Evolutionary conservation across 2,329 filamentous ascomycete genomes (phyloP).

Genomic region (Claviceps pusilla): DNA sequence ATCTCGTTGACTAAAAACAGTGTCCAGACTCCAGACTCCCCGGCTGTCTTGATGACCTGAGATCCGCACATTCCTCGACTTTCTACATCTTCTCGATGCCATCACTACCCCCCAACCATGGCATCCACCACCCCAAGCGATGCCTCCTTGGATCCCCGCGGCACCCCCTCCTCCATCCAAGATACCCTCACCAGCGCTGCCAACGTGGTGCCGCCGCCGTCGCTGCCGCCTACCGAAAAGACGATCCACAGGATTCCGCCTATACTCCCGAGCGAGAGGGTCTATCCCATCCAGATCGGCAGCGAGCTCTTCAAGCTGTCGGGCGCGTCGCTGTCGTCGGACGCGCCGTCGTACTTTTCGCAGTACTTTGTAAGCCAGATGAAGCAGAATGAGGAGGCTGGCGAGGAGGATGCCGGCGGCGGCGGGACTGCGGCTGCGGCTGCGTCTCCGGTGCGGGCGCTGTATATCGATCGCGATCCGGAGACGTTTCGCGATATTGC

Average conservation of each 20-base stretch:
- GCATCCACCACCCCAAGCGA: conserved; percentile 14
- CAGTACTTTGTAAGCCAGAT: conserved; percentile 83
- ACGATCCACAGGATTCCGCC: conserved; percentile 34
- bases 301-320: conserved; percentile 58
- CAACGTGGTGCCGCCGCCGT: neutral
- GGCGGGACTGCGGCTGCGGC: conserved; percentile 11
- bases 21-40: no score
- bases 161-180: neutral
- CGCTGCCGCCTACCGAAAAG: conserved; percentile 13
- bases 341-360: conserved; percentile 91
- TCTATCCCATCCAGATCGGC: conserved; percentile 62
- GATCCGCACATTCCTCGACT: no score
- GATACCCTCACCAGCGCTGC: no score
- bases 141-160: conserved; percentile 6
- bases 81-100: no score
- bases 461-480: conserved; percentile 92
- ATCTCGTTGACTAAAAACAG: neutral
- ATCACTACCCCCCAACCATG: conserved; percentile 3
- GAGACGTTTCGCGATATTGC: conserved; percentile 79
- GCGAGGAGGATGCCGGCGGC: conserved; percentile 33
- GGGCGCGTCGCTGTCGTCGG: conserved; percentile 57
- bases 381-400: conserved; percentile 44
- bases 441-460: conserved; percentile 45
- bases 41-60: no score
- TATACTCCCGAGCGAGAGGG: conserved; percentile 53